These are phyloP conservation scores for Geranium incanum DNA, from an alignment of 441 rosid species.

Conservation along the genomic window DNA sequence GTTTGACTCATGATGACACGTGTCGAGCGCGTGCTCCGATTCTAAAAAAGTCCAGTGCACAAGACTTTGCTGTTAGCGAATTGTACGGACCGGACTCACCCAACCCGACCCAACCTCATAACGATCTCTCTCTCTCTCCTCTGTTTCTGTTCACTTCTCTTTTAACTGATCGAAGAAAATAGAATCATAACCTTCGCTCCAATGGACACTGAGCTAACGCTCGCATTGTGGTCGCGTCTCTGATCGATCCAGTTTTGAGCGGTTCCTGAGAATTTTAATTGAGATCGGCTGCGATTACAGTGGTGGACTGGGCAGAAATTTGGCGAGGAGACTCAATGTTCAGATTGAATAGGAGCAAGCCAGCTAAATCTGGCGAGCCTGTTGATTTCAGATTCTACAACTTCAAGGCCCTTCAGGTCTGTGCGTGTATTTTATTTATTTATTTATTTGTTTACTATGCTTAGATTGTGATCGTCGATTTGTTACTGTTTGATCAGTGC, in stretches of 20 bases:
- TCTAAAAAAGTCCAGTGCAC: too few species aligned
- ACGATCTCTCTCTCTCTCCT: not conserved
- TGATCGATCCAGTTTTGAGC: not conserved
- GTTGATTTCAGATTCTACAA: slow-evolving; percentile 47
- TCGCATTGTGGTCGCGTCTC: not conserved
- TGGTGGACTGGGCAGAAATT: not conserved
- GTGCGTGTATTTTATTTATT: not conserved
- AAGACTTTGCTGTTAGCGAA: not conserved
- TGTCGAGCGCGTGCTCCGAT: too few species aligned
- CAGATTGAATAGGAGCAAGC: slow-evolving; percentile 33
- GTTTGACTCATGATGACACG: not conserved
- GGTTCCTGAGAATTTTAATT: not conserved
- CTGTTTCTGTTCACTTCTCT: not conserved
- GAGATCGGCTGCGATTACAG: not conserved
- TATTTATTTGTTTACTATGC: not conserved
- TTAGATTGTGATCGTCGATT: not conserved
- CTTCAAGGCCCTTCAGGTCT: slow-evolving; percentile 48
- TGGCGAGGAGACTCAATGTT: slow-evolving; percentile 27
- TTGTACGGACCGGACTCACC: slow-evolving; percentile 1
- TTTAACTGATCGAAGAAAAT: not conserved
- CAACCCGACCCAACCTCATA: slow-evolving; percentile 1
- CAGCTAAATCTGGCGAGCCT: slow-evolving; percentile 32
- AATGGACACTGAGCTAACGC: not conserved
- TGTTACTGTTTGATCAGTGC: too few species aligned
- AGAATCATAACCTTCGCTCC: not conserved